Evolutionary conservation across 2,329 filamentous ascomycete genomes (phyloP), one percentile per base, ranked within the genome.

Genomic region (Hawksworthiomyces lignivorus): DNA sequence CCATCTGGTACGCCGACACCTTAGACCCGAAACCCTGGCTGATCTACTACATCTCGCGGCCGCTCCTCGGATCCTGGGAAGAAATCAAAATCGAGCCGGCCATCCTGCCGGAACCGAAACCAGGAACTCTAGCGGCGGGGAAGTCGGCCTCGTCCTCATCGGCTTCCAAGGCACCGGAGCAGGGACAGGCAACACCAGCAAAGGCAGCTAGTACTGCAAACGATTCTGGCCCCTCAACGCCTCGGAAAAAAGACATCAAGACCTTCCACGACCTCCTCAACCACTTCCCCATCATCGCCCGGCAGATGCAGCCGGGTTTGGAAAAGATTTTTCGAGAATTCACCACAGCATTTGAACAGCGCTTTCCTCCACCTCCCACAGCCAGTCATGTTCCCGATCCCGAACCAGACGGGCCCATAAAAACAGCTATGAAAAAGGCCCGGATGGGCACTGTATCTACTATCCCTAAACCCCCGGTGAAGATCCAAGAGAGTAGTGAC

Each of bases 21-120:
- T 76, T 86, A 54, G 90, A 97, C 54, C 82, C 87, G 12, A 83
- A 88, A 53, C 87, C 89, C 73, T 98, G 92, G 88, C 78, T 98
- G 32, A 75, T 98, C 46, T 97, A 97, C 72, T 96, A 89, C 62
- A 94, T 98, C 49, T 92, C 90, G 20, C 82, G 79, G 39, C 92
- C 92, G 2, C 68, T 98, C 39, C 76, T 96, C 17, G 92, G 92
- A 19, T 74, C 76, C 1, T 89, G 83, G 70, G 88, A 95, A 55
- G 76, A 87, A 38, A 72, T 79, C 39, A 82, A 79, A 49, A 81
- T 90, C 37, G 62, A 74, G 5, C 80, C 83, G 3, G 87, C 88
- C 2, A 50, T 76, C 8, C 63, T 82, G 50, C 69, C 62, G 50
- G 68, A 21, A 4, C 32, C 40, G 6, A 26, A 14, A 14, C n/a